Evolutionary conservation across 257 asterid genomes (phyloP).

Genomic region (Hygrophila difformis): DNA sequence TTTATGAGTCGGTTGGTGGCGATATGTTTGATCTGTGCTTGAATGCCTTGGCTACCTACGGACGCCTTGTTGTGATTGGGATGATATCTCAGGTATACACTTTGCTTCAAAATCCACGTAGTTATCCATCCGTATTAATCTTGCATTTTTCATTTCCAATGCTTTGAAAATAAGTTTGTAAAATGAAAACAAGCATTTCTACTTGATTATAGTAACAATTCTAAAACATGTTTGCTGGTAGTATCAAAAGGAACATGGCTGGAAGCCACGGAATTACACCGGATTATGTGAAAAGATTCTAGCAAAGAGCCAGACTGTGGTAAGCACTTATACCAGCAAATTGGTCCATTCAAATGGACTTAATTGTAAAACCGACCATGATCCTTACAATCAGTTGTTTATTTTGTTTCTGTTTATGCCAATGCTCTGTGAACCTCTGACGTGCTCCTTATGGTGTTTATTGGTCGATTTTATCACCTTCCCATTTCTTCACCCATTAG

Average conservation of each 20-base stretch:
- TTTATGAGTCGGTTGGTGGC: slow-evolving; percentile 95
- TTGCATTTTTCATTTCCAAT: background rate
- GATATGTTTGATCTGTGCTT: slow-evolving; percentile 81
- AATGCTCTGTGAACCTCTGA: too few relatives aligned
- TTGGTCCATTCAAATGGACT: background rate
- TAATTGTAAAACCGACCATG: too few relatives aligned
- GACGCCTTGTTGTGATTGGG: slow-evolving; percentile 88
- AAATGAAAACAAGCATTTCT: too few relatives aligned
- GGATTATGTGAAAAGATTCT: slow-evolving; percentile 89
- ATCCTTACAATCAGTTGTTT: too few relatives aligned
- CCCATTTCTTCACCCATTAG: too few relatives aligned
- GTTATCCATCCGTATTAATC: background rate
- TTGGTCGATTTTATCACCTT: too few relatives aligned
- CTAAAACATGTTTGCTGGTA: slow-evolving; percentile 22
- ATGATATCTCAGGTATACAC: slow-evolving; percentile 81
- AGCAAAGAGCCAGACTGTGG: slow-evolving; percentile 94
- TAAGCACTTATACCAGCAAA: slow-evolving; percentile 22
- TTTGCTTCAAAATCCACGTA: background rate
- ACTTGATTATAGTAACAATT: background rate
- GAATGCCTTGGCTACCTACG: slow-evolving; percentile 80
- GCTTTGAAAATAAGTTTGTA: too few relatives aligned
- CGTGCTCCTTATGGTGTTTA: too few relatives aligned
- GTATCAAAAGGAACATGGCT: slow-evolving; percentile 95
- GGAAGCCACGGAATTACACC: slow-evolving; percentile 75
- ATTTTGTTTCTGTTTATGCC: background rate